Evolutionary conservation across 2,329 filamentous ascomycete genomes (phyloP).

Genomic region (Alternaria metachromatica): DNA sequence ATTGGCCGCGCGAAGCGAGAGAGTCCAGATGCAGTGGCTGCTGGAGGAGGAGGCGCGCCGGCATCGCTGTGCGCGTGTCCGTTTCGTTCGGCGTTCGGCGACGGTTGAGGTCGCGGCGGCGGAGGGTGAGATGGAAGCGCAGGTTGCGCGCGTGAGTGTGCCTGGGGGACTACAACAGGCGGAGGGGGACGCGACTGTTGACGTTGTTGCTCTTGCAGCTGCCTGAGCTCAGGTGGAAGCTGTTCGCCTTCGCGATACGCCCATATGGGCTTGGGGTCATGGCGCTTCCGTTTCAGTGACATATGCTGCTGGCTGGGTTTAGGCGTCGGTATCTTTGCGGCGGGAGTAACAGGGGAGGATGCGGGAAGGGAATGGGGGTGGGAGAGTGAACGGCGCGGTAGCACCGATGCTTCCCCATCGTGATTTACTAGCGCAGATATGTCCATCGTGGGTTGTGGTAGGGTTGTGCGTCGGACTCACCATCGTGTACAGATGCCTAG

Average conservation of each 20-base stretch:
- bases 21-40: slow-evolving; percentile 21
- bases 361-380: slow-evolving; percentile 34
- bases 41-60: slow-evolving; percentile 16
- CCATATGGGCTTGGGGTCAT: slow-evolving; percentile 48
- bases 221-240: slow-evolving; percentile 32
- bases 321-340: slow-evolving; percentile 38
- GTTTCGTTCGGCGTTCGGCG: slow-evolving; percentile 25
- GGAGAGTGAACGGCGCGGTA: slow-evolving; percentile 42
- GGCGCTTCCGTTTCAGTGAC: slow-evolving; percentile 44
- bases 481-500: slow-evolving; percentile 14
- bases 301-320: slow-evolving; percentile 33
- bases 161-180: slow-evolving; percentile 19
- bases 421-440: slow-evolving; percentile 46
- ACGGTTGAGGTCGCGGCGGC: slow-evolving; percentile 17
- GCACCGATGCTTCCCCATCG: slow-evolving; percentile 36
- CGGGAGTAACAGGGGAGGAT: slow-evolving; percentile 36
- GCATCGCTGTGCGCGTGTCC: slow-evolving; percentile 21
- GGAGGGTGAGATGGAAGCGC: slow-evolving; percentile 22
- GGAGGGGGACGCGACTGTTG: slow-evolving; percentile 32
- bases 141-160: slow-evolving; percentile 22
- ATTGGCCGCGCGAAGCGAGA: slow-evolving; percentile 64
- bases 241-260: slow-evolving; percentile 40
- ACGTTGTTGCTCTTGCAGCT: slow-evolving; percentile 30
- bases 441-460: slow-evolving; percentile 43
- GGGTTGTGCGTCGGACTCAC: slow-evolving; percentile 15